Base-by-base conservation (phyloP, 352 stramenopile species). In the Phytophthora citricola region DNA sequence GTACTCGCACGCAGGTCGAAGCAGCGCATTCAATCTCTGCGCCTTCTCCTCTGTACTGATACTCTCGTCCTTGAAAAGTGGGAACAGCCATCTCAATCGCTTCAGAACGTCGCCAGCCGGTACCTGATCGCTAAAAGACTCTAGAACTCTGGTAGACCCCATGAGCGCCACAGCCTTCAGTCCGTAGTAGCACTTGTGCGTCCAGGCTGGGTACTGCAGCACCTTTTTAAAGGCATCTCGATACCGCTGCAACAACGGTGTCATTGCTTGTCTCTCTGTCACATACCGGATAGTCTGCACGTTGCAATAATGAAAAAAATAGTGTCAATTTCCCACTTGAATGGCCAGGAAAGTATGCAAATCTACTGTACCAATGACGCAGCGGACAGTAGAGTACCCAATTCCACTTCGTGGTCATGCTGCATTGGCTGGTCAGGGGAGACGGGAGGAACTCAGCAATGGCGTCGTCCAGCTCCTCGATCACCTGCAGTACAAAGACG, bases 261-360 rank as follows among this genome's bases (percentile, higher is more conserved):
- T 60, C 74, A 94, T 89, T 2, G 77, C 83, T 31, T 89, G 76
- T 7, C 73, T 73, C 58, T 92, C 82, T 5, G 85, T 94, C 69
- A 86, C 81, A 53, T 94, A 94, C 11, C 85, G 85, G 66, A 92
- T 61, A 22, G 80, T 86, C 85, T 93, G 46, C 8, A 24, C 10
- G 49, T 45, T 26, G 40, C 52, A 51, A 39, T 15, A 55, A 15
- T 31, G 14, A 5, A 49, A 40, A 24, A 4, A 54, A 38, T 15
- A 36, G 24, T 26, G 15, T 26, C 5, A 24, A n/a, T 38, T 44
- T 46, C n/a, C 26, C 14, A 51, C 17, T 54, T 11, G 11, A 36
- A 36, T 14, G 9, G 10, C 31, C 31, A 14, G 31, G 9, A 36
- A 36, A 12, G 2, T 8, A 34, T 36, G 10, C 4, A 36, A 36